phyloP scores from a whole-genome alignment of 1,139 yeast genomes.

The Scheffersomyces illinoinensis region DNA sequence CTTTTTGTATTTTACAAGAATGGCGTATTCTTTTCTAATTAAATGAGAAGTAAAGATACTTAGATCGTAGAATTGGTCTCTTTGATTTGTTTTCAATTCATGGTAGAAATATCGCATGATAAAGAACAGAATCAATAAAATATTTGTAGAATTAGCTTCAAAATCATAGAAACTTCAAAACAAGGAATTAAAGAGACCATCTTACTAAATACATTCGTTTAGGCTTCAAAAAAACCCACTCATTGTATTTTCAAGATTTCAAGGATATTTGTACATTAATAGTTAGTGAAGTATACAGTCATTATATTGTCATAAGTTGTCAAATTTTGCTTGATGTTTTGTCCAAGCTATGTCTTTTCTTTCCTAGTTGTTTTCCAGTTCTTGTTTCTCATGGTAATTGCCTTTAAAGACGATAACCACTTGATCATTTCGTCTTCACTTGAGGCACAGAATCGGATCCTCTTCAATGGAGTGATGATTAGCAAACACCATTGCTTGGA shows the following conservation, averaged over 20 bases:
- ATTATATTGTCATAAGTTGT: not conserved
- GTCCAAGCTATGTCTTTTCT: not conserved
- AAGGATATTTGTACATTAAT: not conserved
- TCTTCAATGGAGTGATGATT: slow-evolving; percentile 48
- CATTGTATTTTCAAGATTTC: not conserved
- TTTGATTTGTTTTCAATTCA: too few species aligned
- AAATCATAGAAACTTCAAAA: not conserved
- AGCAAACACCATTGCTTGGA: slow-evolving; percentile 48
- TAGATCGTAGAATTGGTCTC: too few species aligned
- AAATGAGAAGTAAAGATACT: too few species aligned
- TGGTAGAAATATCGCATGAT: too few species aligned
- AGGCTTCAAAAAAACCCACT: too few species aligned
- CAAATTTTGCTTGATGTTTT: not conserved
- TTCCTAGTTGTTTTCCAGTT: not conserved
- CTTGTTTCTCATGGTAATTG: slow-evolving; percentile 10
- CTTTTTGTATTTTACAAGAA: not conserved
- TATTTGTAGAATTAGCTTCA: not conserved
- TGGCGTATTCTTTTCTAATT: too few species aligned
- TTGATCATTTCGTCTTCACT: slow-evolving; percentile 49
- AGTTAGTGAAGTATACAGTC: not conserved
- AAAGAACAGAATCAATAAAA: too few species aligned
- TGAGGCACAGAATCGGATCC: slow-evolving; percentile 45
- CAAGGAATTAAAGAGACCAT: too few species aligned
- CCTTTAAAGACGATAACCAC: slow-evolving; percentile 52
- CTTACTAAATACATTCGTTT: too few species aligned